Conservation (phyloP, 164 flowering plant genomes). For the Echeveria elegans region DNA sequence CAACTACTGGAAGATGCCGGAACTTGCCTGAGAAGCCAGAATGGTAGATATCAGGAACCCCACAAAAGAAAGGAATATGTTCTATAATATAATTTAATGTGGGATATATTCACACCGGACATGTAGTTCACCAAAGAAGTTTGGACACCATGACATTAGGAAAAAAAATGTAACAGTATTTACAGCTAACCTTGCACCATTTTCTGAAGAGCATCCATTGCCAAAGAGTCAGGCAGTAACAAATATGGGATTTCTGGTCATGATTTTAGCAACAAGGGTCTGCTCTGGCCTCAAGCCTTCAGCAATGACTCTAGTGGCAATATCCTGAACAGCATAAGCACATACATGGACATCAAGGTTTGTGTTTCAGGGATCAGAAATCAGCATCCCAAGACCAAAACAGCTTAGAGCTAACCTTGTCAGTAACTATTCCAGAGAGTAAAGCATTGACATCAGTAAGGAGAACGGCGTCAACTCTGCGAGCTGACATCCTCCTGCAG, state of each 20-base stretch:
- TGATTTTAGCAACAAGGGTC: slow-evolving; percentile 74
- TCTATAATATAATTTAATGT: neutral
- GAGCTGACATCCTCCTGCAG: slow-evolving; percentile 84
- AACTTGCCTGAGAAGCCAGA: slow-evolving; percentile 57
- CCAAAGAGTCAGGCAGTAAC: slow-evolving; percentile 85
- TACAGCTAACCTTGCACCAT: slow-evolving; percentile 73
- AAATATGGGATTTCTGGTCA: slow-evolving; percentile 91
- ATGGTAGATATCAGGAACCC: neutral
- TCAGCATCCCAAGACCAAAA: too few species aligned
- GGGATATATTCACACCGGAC: neutral
- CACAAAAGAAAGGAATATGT: neutral
- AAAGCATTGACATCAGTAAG: slow-evolving; percentile 84
- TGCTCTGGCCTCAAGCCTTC: slow-evolving; percentile 86
- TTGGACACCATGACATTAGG: neutral
- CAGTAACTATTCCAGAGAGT: slow-evolving; percentile 87
- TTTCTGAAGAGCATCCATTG: slow-evolving; percentile 90
- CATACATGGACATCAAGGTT: too few species aligned
- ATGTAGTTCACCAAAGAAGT: neutral
- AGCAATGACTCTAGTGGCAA: slow-evolving; percentile 80
- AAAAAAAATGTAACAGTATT: neutral
- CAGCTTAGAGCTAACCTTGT: too few species aligned
- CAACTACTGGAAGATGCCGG: slow-evolving; percentile 97
- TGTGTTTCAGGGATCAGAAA: too few species aligned
- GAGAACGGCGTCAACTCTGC: slow-evolving; percentile 83
- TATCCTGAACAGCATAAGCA: slow-evolving; percentile 45